Conservation (phyloP, 208 protist species). For the Naegleria gruberi region DNA sequence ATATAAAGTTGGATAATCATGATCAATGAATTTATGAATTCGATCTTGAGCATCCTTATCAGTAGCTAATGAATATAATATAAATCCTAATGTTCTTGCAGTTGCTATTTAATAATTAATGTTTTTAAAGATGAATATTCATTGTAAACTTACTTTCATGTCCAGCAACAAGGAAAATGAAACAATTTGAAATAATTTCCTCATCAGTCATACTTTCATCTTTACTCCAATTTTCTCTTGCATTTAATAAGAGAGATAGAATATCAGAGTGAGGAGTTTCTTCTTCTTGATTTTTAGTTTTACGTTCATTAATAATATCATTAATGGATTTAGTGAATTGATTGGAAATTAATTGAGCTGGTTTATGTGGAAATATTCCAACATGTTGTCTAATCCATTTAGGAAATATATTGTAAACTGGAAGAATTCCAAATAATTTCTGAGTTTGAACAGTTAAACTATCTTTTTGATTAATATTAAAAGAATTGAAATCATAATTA, state of each 20-base stretch:
- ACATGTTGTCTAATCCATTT: background rate
- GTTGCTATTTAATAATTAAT: background rate
- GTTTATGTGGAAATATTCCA: background rate
- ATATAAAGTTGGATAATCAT: background rate
- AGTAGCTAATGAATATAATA: background rate
- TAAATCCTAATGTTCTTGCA: background rate
- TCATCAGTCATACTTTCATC: background rate
- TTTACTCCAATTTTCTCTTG: background rate
- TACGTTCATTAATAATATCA: background rate
- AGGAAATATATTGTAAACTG: background rate
- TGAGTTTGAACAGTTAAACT: background rate
- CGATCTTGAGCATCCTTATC: background rate
- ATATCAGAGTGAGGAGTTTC: background rate
- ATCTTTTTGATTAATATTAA: background rate
- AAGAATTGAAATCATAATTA: background rate
- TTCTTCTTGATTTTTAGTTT: background rate
- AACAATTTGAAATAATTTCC: background rate
- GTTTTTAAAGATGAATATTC: background rate
- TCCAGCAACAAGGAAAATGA: constrained; percentile 18
- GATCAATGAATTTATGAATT: background rate
- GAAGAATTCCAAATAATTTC: background rate
- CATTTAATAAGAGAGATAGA: background rate
- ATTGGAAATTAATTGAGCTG: background rate
- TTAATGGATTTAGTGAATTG: background rate
- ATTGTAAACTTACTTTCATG: constrained; percentile 10